Conservation (phyloP, 208 protist species). For the Strigomonas galati region DNA sequence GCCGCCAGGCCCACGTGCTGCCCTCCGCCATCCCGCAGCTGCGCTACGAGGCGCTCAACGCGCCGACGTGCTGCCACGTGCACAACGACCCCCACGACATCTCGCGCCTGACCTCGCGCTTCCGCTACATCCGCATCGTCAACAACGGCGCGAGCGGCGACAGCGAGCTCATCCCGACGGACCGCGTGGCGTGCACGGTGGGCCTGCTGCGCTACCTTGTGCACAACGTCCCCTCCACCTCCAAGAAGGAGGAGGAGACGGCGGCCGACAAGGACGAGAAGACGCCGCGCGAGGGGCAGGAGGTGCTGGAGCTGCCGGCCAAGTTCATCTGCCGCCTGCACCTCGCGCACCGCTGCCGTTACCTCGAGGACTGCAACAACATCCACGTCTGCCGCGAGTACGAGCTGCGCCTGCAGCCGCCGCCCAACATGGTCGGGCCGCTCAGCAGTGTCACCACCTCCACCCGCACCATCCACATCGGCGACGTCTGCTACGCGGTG, state of each 20-base stretch:
- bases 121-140: constrained; percentile 64
- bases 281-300: constrained; percentile 15
- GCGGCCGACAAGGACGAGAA: constrained; percentile 20
- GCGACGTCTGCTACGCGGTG: constrained; percentile 70
- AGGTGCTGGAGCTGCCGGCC: constrained; percentile 64
- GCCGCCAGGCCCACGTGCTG: constrained; percentile 82
- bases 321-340: constrained; percentile 88
- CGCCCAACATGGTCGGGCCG: constrained; percentile 51
- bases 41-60: constrained; percentile 77
- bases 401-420: constrained; percentile 69
- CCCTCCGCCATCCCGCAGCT: constrained; percentile 69
- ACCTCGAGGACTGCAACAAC: constrained; percentile 91
- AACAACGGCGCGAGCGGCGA: constrained; percentile 44
- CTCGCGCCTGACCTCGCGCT: constrained; percentile 55
- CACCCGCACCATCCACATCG: constrained; percentile 63
- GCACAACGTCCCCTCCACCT: constrained; percentile 50
- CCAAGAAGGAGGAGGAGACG: constrained; percentile 25
- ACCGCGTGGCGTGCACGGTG: constrained; percentile 76
- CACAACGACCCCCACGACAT: constrained; percentile 84
- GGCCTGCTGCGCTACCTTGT: constrained; percentile 81
- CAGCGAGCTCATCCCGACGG: constrained; percentile 69
- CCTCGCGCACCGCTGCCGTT: constrained; percentile 82
- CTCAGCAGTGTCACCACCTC: constrained; percentile 45
- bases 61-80: constrained; percentile 79
- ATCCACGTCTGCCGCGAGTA: constrained; percentile 90